Evolutionary conservation across 2,329 filamentous ascomycete genomes (phyloP), one percentile per base, ranked within the genome.

Genomic region (Purpureocillium takamizusanense): DNA sequence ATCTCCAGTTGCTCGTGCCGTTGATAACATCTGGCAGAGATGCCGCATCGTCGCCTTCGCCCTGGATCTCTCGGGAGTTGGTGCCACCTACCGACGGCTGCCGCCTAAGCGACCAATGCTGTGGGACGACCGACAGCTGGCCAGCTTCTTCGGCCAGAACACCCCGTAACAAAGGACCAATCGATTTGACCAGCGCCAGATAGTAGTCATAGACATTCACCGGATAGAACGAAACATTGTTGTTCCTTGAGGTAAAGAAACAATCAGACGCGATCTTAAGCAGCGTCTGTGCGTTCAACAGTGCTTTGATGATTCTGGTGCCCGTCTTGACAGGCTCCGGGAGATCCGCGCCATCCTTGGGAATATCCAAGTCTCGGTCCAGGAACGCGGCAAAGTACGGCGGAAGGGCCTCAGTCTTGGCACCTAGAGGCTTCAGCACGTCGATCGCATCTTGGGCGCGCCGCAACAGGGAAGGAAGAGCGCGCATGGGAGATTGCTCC

Each of bases 161-260:
- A 37, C 82, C 81, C 31, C 84, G 76, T 46, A 95, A 74, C 13
- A 98, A 65, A 17, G 80, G 79, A 4, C 87, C 88, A 27, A 97
- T 72, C 18, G 79, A 78, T 44, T 78, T 74, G 17, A 94, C 73
- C 29, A 95, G 65, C n/a, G 70, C 63, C 33, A 78, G 69, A 55
- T 94, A 94, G 56, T 86, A 81, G 56, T 97, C 90, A 25, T 81
- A 86, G 16, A 94, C 73, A 53, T 94, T 94, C 49, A 94, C 74
- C 18, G 78, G 74, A 39, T 76, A 78, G 51, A 95, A 84, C 10
- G 82, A 74, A 23, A 78, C 74, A 9, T 66, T 66, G 37, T 76
- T 70, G 18, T 80, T 75, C 41, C 86, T 74, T 38, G 76, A 74
- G 41, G 78, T 77, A 53, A 76, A 80, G 55, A 86, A 95, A 42